These are phyloP conservation scores for Fusarium lateritium DNA, from an alignment of 2,329 filamentous ascomycete species.

Conservation along the genomic window DNA sequence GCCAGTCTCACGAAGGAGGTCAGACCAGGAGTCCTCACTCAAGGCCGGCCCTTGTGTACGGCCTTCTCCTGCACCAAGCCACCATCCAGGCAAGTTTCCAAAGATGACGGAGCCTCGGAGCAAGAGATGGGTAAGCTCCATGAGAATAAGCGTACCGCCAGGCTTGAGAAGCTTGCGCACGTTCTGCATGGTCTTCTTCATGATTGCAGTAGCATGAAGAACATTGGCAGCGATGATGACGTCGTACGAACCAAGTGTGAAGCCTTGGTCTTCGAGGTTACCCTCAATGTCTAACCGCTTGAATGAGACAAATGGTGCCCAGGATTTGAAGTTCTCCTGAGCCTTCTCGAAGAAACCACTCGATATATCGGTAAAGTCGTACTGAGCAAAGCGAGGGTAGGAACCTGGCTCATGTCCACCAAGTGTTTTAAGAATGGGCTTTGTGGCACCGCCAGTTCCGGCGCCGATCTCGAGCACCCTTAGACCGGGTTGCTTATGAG, in stretches of 20 bases:
- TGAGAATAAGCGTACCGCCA: constrained; percentile 46
- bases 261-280: constrained; percentile 50
- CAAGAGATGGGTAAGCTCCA: background rate
- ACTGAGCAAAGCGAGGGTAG: background rate
- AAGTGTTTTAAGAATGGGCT: background rate
- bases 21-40: constrained; percentile 5
- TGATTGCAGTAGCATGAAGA: constrained; percentile 51
- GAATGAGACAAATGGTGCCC: constrained; percentile 6
- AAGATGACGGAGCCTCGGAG: background rate
- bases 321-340: constrained; percentile 1
- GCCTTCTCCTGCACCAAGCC: constrained; percentile 12
- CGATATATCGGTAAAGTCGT: constrained; percentile 31
- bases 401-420: background rate
- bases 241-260: constrained; percentile 51
- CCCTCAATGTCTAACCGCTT: constrained; percentile 42
- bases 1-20: background rate
- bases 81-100: constrained; percentile 31
- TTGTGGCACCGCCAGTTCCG: constrained; percentile 27
- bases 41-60: constrained; percentile 11
- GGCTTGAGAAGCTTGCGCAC: constrained; percentile 45
- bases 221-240: constrained; percentile 56
- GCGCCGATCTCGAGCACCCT: constrained; percentile 18
- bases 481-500: constrained; percentile 2
- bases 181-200: constrained; percentile 43
- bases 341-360: constrained; percentile 20